Conservation (phyloP, 768 basidiomycete species). For the Mycena chlorophos region DNA sequence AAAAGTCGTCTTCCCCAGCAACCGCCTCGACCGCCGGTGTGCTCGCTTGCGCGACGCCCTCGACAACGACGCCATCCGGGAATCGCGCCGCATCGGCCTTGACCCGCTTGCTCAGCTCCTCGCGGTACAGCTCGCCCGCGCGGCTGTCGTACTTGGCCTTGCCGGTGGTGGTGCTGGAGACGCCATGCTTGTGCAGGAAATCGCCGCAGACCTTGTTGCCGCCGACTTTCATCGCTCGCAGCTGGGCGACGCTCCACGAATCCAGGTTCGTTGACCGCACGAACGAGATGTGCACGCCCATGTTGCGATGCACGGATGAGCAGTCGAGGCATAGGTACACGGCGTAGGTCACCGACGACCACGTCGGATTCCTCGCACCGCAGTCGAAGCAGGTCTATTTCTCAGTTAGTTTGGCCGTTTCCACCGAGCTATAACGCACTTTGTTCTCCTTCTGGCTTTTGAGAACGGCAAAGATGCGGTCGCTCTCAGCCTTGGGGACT, state of each 20-base stretch:
- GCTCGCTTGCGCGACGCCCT: slow-evolving; percentile 62
- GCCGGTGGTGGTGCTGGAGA: slow-evolving; percentile 60
- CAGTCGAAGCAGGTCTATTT: slow-evolving; percentile 90
- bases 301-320: slow-evolving; percentile 90
- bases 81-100: slow-evolving; percentile 75
- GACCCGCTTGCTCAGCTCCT: slow-evolving; percentile 79
- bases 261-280: slow-evolving; percentile 97
- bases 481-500: slow-evolving; percentile 53
- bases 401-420: neutral
- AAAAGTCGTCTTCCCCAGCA: slow-evolving; percentile 86
- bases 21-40: slow-evolving; percentile 42
- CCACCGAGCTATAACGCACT: neutral
- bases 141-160: slow-evolving; percentile 90
- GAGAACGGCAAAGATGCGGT: slow-evolving; percentile 61
- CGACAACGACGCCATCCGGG: slow-evolving; percentile 76
- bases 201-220: slow-evolving; percentile 86
- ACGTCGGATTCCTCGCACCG: slow-evolving; percentile 92
- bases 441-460: slow-evolving; percentile 5
- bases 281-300: slow-evolving; percentile 98
- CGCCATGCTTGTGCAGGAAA: slow-evolving; percentile 86
- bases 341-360: slow-evolving; percentile 95
- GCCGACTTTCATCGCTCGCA: slow-evolving; percentile 95
- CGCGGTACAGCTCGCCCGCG: slow-evolving; percentile 86
- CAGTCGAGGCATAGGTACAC: slow-evolving; percentile 98
- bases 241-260: slow-evolving; percentile 86